A percentile compares a stretch with the other conserved stretches of the same genome.
Evolutionary conservation across 1,139 yeast genomes (phyloP).

Genomic region (Zygoascus sp.): DNA sequence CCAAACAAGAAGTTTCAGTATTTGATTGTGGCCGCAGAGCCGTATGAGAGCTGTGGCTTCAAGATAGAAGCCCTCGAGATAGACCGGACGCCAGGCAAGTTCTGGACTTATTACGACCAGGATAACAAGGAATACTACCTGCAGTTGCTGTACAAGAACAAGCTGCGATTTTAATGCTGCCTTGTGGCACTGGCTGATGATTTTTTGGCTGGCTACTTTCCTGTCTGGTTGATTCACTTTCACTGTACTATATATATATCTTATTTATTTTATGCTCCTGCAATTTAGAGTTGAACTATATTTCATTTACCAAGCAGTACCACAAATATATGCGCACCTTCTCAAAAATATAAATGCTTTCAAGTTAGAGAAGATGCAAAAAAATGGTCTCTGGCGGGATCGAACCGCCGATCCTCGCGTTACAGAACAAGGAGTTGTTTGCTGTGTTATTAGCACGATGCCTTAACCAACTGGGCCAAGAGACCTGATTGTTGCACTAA

Average conservation of each 20-base stretch:
- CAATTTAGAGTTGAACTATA: not conserved
- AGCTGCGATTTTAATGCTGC: constrained; percentile 1
- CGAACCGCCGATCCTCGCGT: constrained; percentile 26
- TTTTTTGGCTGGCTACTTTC: too few relatives aligned
- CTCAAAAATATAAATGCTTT: not conserved
- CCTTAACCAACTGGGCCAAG: constrained; percentile 23
- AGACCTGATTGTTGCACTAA: constrained; percentile 12
- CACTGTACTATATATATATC: too few relatives aligned
- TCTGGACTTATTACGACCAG: constrained; percentile 69
- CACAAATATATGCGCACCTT: not conserved
- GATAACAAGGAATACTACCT: constrained; percentile 65
- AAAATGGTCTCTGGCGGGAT: constrained; percentile 24
- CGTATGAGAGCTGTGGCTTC: constrained; percentile 71
- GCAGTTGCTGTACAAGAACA: constrained; percentile 53
- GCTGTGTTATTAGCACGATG: constrained; percentile 22
- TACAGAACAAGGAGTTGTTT: constrained; percentile 17
- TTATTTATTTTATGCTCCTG: not conserved
- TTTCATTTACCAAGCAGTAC: not conserved
- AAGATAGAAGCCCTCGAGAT: constrained; percentile 60
- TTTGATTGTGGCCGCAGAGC: constrained; percentile 74
- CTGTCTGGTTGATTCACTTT: too few relatives aligned
- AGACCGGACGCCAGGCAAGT: constrained; percentile 45
- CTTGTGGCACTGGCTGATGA: too few relatives aligned
- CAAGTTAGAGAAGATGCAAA: constrained; percentile 7
- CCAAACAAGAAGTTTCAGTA: constrained; percentile 53